Evolutionary conservation across 306 rosid species (phyloP).

Genomic region (Quercus dentata): DNA sequence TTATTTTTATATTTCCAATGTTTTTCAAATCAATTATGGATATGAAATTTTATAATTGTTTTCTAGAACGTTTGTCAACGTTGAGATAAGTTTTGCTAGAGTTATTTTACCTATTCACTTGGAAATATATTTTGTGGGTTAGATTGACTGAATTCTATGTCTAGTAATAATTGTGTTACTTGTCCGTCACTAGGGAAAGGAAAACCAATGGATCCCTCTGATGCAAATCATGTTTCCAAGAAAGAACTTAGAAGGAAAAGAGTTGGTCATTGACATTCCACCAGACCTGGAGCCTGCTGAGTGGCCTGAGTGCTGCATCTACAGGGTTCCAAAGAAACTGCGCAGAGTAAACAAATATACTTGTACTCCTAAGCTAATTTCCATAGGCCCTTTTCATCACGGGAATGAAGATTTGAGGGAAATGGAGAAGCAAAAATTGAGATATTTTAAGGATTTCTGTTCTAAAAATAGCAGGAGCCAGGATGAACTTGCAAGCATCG

Average conservation of each 20-base stretch:
- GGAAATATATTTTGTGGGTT: too few relatives aligned
- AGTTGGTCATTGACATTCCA: not conserved
- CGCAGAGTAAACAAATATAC: conserved; percentile 9
- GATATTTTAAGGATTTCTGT: not conserved
- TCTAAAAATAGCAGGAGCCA: rapidly evolving
- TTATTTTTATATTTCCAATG: too few relatives aligned
- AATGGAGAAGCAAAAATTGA: not conserved
- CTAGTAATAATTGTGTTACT: too few relatives aligned
- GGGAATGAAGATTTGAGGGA: conserved; percentile 8
- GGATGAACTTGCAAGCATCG: too few relatives aligned
- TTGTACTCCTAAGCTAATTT: conserved; percentile 16
- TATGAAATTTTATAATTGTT: too few relatives aligned
- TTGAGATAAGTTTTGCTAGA: too few relatives aligned
- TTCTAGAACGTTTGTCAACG: too few relatives aligned
- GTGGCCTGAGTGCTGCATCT: conserved; percentile 10
- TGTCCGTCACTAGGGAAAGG: not conserved
- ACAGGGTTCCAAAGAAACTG: conserved; percentile 23
- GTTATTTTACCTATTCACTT: too few relatives aligned
- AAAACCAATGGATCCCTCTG: not conserved
- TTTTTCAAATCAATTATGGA: too few relatives aligned
- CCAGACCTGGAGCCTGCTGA: not conserved
- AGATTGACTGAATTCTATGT: too few relatives aligned
- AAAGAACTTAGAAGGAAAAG: not conserved
- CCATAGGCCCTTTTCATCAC: conserved; percentile 28
- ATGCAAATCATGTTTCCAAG: not conserved